Conservation (phyloP, 805 yeast species). For the Suhomyces sp. region DNA sequence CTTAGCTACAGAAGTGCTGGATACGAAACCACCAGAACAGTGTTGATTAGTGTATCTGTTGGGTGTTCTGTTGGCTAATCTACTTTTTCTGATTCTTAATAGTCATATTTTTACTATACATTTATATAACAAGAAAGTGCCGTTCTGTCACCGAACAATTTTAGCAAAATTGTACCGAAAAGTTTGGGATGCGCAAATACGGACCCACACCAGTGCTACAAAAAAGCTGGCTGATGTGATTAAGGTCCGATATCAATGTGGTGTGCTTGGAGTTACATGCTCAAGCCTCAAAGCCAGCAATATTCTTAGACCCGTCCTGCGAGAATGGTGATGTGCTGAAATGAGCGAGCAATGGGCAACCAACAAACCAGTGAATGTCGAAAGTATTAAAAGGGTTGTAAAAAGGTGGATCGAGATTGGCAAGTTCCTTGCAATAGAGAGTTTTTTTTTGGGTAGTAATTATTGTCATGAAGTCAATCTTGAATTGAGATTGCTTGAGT, state of each 20-base stretch:
- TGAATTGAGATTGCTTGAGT: no score
- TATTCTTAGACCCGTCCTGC: conserved; percentile 3
- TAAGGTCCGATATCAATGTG: background rate
- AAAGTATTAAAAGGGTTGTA: background rate
- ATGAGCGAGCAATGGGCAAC: background rate
- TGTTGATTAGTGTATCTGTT: no score
- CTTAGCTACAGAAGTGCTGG: no score
- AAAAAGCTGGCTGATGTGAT: background rate
- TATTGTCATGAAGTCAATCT: background rate
- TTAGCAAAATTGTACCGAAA: conserved; percentile 6
- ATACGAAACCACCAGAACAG: no score
- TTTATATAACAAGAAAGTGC: background rate
- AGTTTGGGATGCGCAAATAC: background rate
- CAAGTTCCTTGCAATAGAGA: background rate
- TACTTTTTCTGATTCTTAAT: background rate
- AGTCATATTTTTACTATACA: conserved; percentile 1
- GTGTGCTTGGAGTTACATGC: background rate
- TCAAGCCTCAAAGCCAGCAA: background rate
- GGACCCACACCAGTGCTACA: background rate
- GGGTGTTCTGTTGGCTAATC: no score
- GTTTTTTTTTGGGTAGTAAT: background rate
- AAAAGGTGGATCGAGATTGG: background rate
- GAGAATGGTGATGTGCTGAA: background rate
- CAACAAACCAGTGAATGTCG: background rate
- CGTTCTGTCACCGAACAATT: conserved; percentile 1